phyloP scores from a whole-genome alignment of 2,329 filamentous ascomycete species.

The Colletotrichum caudatum region DNA sequence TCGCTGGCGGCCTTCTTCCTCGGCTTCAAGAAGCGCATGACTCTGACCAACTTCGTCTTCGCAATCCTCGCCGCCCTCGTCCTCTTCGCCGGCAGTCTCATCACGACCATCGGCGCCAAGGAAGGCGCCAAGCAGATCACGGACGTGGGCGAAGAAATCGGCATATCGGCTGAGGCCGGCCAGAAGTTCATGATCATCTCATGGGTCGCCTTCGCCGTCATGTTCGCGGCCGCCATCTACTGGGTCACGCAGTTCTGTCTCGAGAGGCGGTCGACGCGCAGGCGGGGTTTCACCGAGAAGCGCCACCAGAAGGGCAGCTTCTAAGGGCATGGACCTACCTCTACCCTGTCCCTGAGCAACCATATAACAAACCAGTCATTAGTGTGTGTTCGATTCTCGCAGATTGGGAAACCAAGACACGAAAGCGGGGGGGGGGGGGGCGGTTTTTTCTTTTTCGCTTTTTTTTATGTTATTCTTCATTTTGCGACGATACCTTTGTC shows the following conservation, averaged over 20 bases:
- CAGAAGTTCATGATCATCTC: constrained; percentile 58
- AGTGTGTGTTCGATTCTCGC: constrained; percentile 6
- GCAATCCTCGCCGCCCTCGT: constrained; percentile 52
- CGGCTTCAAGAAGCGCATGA: constrained; percentile 43
- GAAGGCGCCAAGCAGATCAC: constrained; percentile 58
- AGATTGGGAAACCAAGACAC: constrained; percentile 2
- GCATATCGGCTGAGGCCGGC: constrained; percentile 58
- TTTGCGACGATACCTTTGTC: constrained; percentile 12
- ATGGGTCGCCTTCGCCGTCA: constrained; percentile 62
- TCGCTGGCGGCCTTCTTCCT: constrained; percentile 53
- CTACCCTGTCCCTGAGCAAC: neutral
- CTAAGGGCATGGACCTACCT: constrained; percentile 31
- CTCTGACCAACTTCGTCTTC: constrained; percentile 54
- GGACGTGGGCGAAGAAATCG: constrained; percentile 56
- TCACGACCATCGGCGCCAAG: constrained; percentile 56
- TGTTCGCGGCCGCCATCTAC: constrained; percentile 55
- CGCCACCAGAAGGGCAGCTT: constrained; percentile 46
- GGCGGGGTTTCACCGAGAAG: constrained; percentile 40
- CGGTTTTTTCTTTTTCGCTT: neutral
- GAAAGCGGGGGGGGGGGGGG: too few species aligned
- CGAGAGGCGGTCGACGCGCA: constrained; percentile 48
- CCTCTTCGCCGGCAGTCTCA: constrained; percentile 57
- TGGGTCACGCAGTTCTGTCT: constrained; percentile 55
- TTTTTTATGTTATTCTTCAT: neutral
- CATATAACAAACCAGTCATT: neutral